These are phyloP conservation scores for Sarocladium strictum DNA, from an alignment of 2,329 filamentous ascomycete genomes.

Conservation along the genomic window DNA sequence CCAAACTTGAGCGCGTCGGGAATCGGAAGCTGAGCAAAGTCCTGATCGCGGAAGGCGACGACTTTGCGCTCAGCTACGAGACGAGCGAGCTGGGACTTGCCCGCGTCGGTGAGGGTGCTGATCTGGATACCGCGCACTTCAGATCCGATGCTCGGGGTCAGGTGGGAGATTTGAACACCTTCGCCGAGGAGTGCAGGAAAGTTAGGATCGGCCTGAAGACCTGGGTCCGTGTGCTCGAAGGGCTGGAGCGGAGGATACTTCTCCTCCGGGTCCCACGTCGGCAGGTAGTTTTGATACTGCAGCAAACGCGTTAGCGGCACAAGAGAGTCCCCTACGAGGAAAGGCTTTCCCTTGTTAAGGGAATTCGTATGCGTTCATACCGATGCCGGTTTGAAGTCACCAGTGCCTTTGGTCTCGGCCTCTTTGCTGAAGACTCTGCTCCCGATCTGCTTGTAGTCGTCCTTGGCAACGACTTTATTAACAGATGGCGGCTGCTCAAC, in stretches of 20 bases:
- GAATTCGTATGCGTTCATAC: conserved; percentile 9
- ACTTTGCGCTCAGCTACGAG: conserved; percentile 74
- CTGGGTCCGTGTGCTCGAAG: conserved; percentile 70
- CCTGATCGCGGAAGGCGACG: conserved; percentile 70
- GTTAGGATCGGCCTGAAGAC: conserved; percentile 63
- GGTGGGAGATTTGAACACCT: conserved; percentile 45
- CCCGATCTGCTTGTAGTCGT: conserved; percentile 24
- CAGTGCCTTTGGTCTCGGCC: conserved; percentile 18
- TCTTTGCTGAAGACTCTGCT: conserved; percentile 19
- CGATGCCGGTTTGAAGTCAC: conserved; percentile 16
- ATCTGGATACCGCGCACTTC: conserved; percentile 68
- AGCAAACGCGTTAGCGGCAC: too few relatives aligned
- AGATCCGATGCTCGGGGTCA: conserved; percentile 69
- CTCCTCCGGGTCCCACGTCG: conserved; percentile 61
- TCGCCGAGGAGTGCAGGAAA: conserved; percentile 62
- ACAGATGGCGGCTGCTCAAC: not conserved
- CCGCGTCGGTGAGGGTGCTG: conserved; percentile 58
- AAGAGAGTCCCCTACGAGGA: not conserved
- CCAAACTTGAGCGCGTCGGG: conserved; percentile 62
- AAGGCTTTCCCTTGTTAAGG: not conserved
- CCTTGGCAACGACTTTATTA: conserved; percentile 5
- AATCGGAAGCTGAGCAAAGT: conserved; percentile 66
- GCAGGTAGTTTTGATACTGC: conserved; percentile 66
- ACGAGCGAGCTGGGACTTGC: conserved; percentile 71
- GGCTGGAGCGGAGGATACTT: conserved; percentile 59